Percentiles rank a stretch among this genome's conserved stretches.
These are phyloP conservation scores for Rhizopogon sp. DNA, from an alignment of 768 basidiomycete species.

Conservation along the genomic window DNA sequence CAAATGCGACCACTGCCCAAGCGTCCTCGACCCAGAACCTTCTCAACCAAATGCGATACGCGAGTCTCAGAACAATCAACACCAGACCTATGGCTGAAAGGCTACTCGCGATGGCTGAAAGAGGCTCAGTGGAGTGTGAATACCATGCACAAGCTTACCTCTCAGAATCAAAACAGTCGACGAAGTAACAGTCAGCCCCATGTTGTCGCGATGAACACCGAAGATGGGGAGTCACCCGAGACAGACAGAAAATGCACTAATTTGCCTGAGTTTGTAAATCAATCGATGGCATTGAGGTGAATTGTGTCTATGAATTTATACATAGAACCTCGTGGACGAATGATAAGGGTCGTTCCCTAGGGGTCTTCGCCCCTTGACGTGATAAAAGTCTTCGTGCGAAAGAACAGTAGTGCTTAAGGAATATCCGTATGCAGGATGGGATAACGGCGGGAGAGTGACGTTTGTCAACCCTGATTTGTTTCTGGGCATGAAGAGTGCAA, in stretches of 20 bases:
- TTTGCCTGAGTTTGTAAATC: background rate
- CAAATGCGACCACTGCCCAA: slow-evolving; percentile 13
- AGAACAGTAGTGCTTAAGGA: background rate
- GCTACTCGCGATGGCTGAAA: slow-evolving; percentile 5
- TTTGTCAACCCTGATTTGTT: background rate
- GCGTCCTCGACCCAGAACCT: slow-evolving; percentile 18
- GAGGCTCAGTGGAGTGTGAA: background rate
- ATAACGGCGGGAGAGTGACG: background rate
- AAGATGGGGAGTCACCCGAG: background rate
- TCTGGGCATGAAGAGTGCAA: too few relatives aligned
- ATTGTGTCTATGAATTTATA: background rate
- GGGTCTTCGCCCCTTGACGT: background rate
- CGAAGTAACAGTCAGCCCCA: background rate
- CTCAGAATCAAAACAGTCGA: background rate
- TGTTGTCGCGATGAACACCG: background rate
- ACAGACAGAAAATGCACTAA: background rate
- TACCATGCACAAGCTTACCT: background rate
- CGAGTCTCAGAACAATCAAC: slow-evolving; percentile 11
- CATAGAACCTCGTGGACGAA: background rate
- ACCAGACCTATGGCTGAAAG: slow-evolving; percentile 6
- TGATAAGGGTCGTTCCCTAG: background rate
- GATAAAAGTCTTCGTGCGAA: background rate
- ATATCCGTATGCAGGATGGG: background rate
- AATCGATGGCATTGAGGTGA: background rate
- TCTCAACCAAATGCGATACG: slow-evolving; percentile 15